Base-by-base conservation (phyloP, 23 red algal genomes). In the Cyanidiococcus yangmingshanensis region DNA sequence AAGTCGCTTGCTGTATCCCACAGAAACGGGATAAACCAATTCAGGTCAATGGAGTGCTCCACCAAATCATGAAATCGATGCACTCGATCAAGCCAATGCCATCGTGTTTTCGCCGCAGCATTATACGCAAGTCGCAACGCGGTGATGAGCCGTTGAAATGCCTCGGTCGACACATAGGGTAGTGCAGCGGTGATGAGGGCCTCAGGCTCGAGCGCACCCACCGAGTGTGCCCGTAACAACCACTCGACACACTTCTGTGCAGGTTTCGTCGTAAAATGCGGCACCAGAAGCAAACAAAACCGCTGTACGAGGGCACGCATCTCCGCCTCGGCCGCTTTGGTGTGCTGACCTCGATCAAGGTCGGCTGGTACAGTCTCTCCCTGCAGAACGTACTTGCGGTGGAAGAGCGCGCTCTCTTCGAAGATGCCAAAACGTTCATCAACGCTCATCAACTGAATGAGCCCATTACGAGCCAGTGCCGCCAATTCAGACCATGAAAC, bases 231-330 rank as follows among this genome's bases (percentile, higher is more conserved):
- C 21, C 74, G 31, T 17, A 76, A 18, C 74, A 76, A 38, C 74
- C 74, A 76, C 37, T 76, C 74, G 2, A 76, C 12, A 26, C 74
- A 76, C 31, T 76, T 76, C 25, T 76, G 74, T 39, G 31, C 74
- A 35, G 74, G 74, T 39, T 38, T 35, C 74, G 39, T 25, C 31
- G 39, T 15, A 39, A 76, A 76, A 50, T 41, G 25, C 37, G 74
- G 74, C 39, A 39, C 39, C 34, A 76, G 37, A 21, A 76, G 21
- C 1, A 15, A 39, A 50, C 74, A 76, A 38, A 76, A 76, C 31
- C 37, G 36, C 17, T 39, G 74, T 24, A 76, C 37, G 37, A 37
- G 67, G 12, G 3, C 7, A 15, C 17, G 37, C 12, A 25, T 74
- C 74, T 76, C 37, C 74, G 74, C 74, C 33, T 39, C 18, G 33